Percentiles rank a stretch among this genome's conserved stretches.
Evolutionary conservation across 306 rosid species (phyloP).

Genomic region (Trichosanthes truncata): DNA sequence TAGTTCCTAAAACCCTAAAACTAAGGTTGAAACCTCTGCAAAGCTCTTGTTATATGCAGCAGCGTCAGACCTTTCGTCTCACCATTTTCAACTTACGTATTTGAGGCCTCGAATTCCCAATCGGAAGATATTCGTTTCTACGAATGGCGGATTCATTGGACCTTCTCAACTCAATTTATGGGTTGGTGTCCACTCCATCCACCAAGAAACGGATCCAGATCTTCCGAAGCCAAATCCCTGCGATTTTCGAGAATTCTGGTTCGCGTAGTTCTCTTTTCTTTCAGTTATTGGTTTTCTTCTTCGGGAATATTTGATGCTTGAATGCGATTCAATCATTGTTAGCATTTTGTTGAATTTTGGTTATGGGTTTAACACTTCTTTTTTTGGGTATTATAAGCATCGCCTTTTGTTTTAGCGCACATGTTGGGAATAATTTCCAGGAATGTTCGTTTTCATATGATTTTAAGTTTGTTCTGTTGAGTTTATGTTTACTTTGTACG

Average conservation of each 20-base stretch:
- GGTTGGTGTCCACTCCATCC: conserved; percentile 53
- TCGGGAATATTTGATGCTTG: background rate
- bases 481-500: background rate
- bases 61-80: background rate
- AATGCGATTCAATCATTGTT: background rate
- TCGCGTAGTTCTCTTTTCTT: conserved; percentile 1
- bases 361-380: background rate
- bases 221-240: conserved; percentile 58
- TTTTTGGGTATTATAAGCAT: background rate
- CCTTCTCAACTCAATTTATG: conserved; percentile 41
- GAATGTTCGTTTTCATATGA: background rate
- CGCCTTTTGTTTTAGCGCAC: background rate
- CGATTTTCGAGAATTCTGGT: conserved; percentile 45
- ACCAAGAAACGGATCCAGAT: conserved; percentile 57
- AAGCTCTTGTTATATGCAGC: conserved; percentile 1
- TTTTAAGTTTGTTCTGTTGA: background rate
- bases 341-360: background rate
- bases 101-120: conserved; percentile 8
- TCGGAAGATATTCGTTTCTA: conserved; percentile 23
- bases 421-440: background rate
- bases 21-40: conserved; percentile 6
- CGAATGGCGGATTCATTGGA: conserved; percentile 61
- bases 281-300: background rate
- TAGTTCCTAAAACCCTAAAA: conserved; percentile 30
- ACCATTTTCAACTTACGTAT: background rate